Evolutionary conservation across 768 basidiomycete species (phyloP).

Genomic region (Boletus patriciae): DNA sequence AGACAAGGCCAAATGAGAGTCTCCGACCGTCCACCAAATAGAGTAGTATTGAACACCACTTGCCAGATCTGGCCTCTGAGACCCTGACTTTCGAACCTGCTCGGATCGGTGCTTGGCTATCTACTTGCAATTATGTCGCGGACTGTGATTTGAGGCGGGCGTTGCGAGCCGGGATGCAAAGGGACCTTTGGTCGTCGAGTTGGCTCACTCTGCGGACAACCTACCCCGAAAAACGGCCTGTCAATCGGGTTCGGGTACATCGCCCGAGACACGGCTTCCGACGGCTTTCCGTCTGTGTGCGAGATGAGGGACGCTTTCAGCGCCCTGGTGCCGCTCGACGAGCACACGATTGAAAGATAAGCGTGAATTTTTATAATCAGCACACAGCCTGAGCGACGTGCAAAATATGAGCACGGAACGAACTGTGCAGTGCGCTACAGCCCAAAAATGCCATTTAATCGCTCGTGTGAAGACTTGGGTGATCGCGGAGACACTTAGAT

Average conservation of each 20-base stretch:
- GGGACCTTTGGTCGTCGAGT: not conserved
- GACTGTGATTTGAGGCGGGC: not conserved
- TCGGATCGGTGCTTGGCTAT: not conserved
- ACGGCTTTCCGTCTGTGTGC: slow-evolving; percentile 1
- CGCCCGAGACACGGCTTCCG: not conserved
- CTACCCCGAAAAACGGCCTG: slow-evolving; percentile 5
- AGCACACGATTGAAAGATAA: slow-evolving; percentile 4
- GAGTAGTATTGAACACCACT: not conserved
- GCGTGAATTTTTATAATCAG: not conserved
- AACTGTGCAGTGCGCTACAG: not conserved
- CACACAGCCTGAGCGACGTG: not conserved
- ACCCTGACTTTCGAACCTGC: not conserved
- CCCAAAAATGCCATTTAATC: not conserved
- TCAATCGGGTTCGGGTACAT: not conserved
- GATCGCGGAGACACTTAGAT: not conserved
- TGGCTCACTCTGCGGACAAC: slow-evolving; percentile 1
- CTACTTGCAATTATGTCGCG: not conserved
- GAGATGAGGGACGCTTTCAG: not conserved
- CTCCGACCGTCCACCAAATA: not conserved
- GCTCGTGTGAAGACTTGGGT: slow-evolving; percentile 2
- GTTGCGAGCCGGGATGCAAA: not conserved
- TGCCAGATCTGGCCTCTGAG: not conserved
- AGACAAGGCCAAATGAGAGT: not conserved
- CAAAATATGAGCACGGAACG: not conserved
- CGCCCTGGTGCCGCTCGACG: not conserved